Evolutionary conservation across 2,329 filamentous ascomycete genomes (phyloP).

Genomic region (Penicillium vulpinum): DNA sequence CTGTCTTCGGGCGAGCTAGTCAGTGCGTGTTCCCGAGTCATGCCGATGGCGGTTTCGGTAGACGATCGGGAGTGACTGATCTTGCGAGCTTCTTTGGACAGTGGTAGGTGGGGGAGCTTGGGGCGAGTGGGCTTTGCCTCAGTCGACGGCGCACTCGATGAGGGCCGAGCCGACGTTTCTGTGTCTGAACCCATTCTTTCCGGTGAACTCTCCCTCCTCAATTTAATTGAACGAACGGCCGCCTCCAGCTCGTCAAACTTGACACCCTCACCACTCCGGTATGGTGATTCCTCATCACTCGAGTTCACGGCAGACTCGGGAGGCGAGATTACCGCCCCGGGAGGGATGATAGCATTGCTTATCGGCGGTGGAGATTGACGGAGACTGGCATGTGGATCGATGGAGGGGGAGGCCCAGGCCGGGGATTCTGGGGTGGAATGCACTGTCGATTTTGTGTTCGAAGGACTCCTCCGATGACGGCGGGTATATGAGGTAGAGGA

Average conservation of each 20-base stretch:
- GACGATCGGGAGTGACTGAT: slow-evolving; percentile 62
- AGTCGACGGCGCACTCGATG: slow-evolving; percentile 32
- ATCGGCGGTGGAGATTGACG: slow-evolving; percentile 82
- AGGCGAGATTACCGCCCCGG: slow-evolving; percentile 83
- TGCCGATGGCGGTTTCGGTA: slow-evolving; percentile 55
- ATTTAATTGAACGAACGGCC: slow-evolving; percentile 76
- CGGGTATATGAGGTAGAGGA: slow-evolving; percentile 63
- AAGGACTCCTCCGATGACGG: slow-evolving; percentile 62
- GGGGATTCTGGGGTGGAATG: slow-evolving; percentile 33
- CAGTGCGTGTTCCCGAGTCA: slow-evolving; percentile 44
- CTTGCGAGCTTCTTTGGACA: slow-evolving; percentile 59
- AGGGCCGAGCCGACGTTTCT: slow-evolving; percentile 12
- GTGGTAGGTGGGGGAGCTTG: slow-evolving; percentile 36
- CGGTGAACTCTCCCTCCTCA: slow-evolving; percentile 31
- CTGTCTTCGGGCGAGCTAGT: slow-evolving; percentile 48
- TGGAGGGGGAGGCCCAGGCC: slow-evolving; percentile 22
- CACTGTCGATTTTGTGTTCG: slow-evolving; percentile 41
- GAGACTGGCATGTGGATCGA: slow-evolving; percentile 60
- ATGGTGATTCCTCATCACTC: slow-evolving; percentile 68
- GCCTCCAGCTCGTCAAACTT: slow-evolving; percentile 70
- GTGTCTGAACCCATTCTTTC: slow-evolving; percentile 26
- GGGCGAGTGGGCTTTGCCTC: background rate
- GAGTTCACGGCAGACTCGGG: slow-evolving; percentile 80
- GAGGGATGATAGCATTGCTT: slow-evolving; percentile 73
- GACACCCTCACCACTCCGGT: slow-evolving; percentile 44